These are phyloP conservation scores for Penicillium goetzii DNA, from an alignment of 495 filamentous ascomycete species.

Conservation along the genomic window DNA sequence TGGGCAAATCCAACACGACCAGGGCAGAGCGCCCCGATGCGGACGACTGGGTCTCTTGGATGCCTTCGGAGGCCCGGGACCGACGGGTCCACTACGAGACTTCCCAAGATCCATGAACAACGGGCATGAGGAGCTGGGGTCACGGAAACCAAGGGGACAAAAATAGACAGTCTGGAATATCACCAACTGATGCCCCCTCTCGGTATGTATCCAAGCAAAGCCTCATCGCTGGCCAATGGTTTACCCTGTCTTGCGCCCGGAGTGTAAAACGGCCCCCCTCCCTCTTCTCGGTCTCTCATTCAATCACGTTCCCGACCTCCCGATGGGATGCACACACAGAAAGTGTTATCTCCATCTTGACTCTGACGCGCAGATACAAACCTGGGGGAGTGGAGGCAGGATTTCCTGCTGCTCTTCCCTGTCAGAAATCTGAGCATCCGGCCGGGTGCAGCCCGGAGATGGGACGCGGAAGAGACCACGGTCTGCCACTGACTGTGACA, in stretches of 20 bases:
- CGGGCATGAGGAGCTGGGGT: conserved; percentile 26
- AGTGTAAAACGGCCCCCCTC: conserved; percentile 11
- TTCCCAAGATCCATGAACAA: conserved; percentile 29
- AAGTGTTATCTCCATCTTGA: neutral
- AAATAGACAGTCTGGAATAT: conserved; percentile 18
- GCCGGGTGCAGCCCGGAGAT: conserved; percentile 30
- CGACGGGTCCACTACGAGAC: conserved; percentile 20
- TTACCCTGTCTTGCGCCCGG: conserved; percentile 7
- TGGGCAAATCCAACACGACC: conserved; percentile 4
- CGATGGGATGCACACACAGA: conserved; percentile 10
- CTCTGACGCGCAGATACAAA: neutral
- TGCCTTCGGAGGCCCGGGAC: conserved; percentile 9
- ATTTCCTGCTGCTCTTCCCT: conserved; percentile 15
- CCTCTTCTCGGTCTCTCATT: conserved; percentile 6
- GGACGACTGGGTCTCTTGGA: conserved; percentile 8
- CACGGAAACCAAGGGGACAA: conserved; percentile 17
- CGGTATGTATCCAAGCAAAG: conserved; percentile 14
- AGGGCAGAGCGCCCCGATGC: conserved; percentile 1
- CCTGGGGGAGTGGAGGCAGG: neutral
- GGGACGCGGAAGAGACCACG: conserved; percentile 20
- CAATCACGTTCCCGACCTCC: conserved; percentile 7
- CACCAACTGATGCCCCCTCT: conserved; percentile 10
- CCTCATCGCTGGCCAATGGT: conserved; percentile 19
- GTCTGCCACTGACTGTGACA: conserved; percentile 12
- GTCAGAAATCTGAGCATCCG: conserved; percentile 24